Evolutionary conservation across 768 basidiomycete genomes (phyloP).

Genomic region (Rhodotorula graminis): DNA sequence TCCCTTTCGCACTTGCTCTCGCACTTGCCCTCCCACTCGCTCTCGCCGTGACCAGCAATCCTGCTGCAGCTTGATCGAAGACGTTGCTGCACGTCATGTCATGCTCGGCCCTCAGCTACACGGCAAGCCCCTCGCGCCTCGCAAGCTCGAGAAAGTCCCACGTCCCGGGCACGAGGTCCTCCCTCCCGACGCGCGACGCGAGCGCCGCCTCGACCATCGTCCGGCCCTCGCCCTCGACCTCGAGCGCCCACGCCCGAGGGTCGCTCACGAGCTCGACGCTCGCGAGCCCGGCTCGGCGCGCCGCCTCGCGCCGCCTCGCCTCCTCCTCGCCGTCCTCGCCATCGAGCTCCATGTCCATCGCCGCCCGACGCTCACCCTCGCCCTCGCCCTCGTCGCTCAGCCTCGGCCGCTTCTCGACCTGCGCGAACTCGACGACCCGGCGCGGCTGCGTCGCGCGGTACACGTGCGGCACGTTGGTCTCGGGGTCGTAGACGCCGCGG

Average conservation of each 20-base stretch:
- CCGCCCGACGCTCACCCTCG: neutral
- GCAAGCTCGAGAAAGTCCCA: constrained; percentile 32
- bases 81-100: no score
- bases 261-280: constrained; percentile 20
- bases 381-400: constrained; percentile 61
- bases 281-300: constrained; percentile 15
- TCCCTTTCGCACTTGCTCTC: no score
- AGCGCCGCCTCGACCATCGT: neutral
- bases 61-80: no score
- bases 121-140: neutral
- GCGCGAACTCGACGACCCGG: constrained; percentile 60
- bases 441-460: constrained; percentile 69
- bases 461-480: constrained; percentile 69
- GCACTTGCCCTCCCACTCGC: no score
- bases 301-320: constrained; percentile 10
- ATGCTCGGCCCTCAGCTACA: neutral
- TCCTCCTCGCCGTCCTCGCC: no score
- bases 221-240: neutral
- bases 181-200: neutral
- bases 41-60: no score
- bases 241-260: constrained; percentile 21
- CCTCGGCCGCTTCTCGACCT: constrained; percentile 50
- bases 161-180: constrained; percentile 20
- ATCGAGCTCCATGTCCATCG: no score
- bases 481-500: constrained; percentile 74